Evolutionary conservation across 106 monocot species (phyloP).

Genomic region (Dendrobium officinale): DNA sequence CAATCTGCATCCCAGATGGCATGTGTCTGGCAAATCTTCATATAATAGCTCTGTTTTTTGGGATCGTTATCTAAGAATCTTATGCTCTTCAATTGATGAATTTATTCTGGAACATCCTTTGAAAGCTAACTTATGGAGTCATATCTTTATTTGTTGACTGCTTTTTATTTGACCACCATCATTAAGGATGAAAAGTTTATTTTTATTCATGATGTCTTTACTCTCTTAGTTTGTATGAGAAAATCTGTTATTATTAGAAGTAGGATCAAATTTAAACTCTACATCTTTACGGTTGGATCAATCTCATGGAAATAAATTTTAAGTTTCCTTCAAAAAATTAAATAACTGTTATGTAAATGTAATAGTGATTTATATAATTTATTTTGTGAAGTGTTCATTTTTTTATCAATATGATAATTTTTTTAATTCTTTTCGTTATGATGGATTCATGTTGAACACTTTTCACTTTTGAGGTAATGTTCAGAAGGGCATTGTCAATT

Average conservation of each 20-base stretch:
- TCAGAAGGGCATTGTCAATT: not conserved
- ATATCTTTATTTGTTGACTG: not conserved
- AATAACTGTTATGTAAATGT: not conserved
- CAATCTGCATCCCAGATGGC: no score
- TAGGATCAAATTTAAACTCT: not conserved
- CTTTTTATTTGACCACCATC: not conserved
- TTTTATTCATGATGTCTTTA: not conserved
- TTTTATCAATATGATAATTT: not conserved
- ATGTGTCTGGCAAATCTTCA: no score
- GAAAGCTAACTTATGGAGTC: not conserved
- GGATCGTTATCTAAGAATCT: not conserved
- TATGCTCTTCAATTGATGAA: not conserved
- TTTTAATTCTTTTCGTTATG: not conserved
- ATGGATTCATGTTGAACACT: not conserved
- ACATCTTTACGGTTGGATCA: not conserved
- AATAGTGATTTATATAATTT: not conserved
- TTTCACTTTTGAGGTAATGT: not conserved
- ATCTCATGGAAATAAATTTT: not conserved
- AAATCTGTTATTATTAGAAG: not conserved
- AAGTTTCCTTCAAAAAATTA: not conserved
- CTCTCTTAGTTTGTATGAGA: not conserved
- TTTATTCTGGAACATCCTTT: not conserved
- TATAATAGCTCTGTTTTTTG: no score
- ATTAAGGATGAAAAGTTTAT: not conserved
- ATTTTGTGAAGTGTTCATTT: not conserved